phyloP scores from a whole-genome alignment of 345 rosid genomes.

The Arabidopsis suecica region DNA sequence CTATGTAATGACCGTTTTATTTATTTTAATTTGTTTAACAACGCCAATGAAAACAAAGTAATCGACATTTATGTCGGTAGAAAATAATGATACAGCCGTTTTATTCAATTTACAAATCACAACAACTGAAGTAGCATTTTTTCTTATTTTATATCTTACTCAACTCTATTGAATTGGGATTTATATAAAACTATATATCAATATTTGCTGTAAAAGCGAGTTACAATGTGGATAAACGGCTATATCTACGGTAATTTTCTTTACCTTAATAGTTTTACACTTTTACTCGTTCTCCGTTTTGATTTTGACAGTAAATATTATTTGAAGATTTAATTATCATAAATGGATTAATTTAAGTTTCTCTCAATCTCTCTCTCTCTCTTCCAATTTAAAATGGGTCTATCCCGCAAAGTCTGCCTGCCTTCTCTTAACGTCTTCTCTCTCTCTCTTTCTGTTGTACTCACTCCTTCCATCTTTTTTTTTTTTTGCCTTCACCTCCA shows the following conservation, averaged over 20 bases:
- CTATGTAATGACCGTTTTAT: slow-evolving; percentile 11
- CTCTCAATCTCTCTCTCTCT: neutral
- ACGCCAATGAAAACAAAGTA: neutral
- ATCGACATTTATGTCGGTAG: slow-evolving; percentile 4
- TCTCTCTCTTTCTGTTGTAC: slow-evolving; percentile 21
- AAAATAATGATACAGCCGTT: slow-evolving; percentile 11
- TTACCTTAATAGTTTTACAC: slow-evolving; percentile 20
- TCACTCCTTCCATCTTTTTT: slow-evolving; percentile 8
- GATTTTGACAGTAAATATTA: neutral
- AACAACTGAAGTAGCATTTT: neutral
- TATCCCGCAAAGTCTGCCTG: slow-evolving; percentile 62
- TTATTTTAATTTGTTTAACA: neutral
- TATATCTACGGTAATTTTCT: neutral
- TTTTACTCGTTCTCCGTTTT: slow-evolving; percentile 33
- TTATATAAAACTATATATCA: neutral
- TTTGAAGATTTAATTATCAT: neutral
- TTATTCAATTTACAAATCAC: neutral
- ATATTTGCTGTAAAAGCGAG: neutral
- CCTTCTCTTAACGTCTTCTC: slow-evolving; percentile 65
- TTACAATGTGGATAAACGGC: slow-evolving; percentile 7
- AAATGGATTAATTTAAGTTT: neutral
- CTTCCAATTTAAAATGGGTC: slow-evolving; percentile 64
- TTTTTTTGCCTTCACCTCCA: neutral
- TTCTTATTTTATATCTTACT: too few relatives aligned
- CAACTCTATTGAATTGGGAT: neutral